A percentile compares a stretch with the other conserved stretches of the same genome.
Evolutionary conservation across 1,284 basidiomycete genomes (phyloP).

Genomic region (Schizophyllum amplum): DNA sequence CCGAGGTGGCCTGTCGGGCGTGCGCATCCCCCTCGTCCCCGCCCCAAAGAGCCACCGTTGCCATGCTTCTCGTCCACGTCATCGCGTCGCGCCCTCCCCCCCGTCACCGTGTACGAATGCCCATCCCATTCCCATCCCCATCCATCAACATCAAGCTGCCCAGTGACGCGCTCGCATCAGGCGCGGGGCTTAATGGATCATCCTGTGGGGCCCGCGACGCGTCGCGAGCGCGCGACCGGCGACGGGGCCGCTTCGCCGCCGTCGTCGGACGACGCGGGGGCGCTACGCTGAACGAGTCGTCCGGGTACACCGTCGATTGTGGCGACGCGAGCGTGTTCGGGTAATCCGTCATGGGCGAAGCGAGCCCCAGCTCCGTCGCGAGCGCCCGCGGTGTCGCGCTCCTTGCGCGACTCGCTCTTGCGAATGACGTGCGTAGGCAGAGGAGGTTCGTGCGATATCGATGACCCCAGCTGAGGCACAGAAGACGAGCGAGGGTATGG

Average conservation of each 20-base stretch:
- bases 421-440: conserved; percentile 21
- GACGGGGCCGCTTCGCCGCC: conserved; percentile 2
- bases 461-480: conserved; percentile 21
- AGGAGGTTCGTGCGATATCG: conserved; percentile 23
- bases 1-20: conserved; percentile 43
- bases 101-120: not conserved
- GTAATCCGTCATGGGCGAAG: conserved; percentile 30
- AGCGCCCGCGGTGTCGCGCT: conserved; percentile 44
- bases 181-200: conserved; percentile 18
- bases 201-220: not conserved
- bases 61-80: conserved; percentile 18
- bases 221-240: not conserved
- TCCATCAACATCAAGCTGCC: conserved; percentile 56
- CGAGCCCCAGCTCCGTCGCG: conserved; percentile 44
- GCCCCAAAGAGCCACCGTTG: conserved; percentile 10
- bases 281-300: conserved; percentile 60
- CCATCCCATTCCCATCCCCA: conserved; percentile 16
- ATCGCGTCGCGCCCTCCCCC: too few species aligned
- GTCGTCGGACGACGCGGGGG: conserved; percentile 20
- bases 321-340: conserved; percentile 32
- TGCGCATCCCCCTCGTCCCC: conserved; percentile 6
- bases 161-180: conserved; percentile 38
- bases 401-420: conserved; percentile 29
- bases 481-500: conserved; percentile 46
- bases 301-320: conserved; percentile 56